These are phyloP conservation scores for Curvularia sp. DNA, from an alignment of 2,329 filamentous ascomycete species.

Conservation along the genomic window DNA sequence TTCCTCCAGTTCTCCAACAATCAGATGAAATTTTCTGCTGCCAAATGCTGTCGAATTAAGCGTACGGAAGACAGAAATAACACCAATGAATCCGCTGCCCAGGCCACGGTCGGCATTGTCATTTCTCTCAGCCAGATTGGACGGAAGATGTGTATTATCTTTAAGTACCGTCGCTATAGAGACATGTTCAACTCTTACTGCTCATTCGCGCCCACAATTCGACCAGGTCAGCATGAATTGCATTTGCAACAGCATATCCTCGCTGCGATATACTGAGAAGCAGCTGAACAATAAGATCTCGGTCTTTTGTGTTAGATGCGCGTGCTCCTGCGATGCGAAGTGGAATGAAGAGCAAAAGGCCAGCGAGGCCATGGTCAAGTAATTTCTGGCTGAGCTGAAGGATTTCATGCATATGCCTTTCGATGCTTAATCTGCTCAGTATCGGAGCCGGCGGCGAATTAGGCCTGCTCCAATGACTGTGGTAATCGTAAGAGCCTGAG, in stretches of 20 bases:
- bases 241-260: conserved; percentile 31
- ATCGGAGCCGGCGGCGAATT: conserved; percentile 23
- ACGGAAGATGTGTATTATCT: too few relatives aligned
- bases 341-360: conserved; percentile 37
- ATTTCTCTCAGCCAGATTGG: too few relatives aligned
- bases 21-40: too few relatives aligned
- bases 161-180: too few relatives aligned
- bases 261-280: conserved; percentile 19
- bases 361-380: conserved; percentile 27
- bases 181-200: neutral
- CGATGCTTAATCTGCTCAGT: conserved; percentile 18
- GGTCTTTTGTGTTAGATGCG: conserved; percentile 15
- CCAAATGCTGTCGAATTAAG: too few relatives aligned
- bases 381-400: conserved; percentile 26
- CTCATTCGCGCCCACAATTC: conserved; percentile 21
- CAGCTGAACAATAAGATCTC: conserved; percentile 21
- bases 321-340: conserved; percentile 39
- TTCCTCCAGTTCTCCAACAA: too few relatives aligned
- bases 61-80: too few relatives aligned
- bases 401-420: conserved; percentile 31
- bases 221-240: conserved; percentile 23
- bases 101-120: too few relatives aligned
- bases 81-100: too few relatives aligned
- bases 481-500: conserved; percentile 40
- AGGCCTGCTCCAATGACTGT: conserved; percentile 25